Conservation (phyloP, 371 early-diverging fungal species). For the Mucor mucedo region DNA sequence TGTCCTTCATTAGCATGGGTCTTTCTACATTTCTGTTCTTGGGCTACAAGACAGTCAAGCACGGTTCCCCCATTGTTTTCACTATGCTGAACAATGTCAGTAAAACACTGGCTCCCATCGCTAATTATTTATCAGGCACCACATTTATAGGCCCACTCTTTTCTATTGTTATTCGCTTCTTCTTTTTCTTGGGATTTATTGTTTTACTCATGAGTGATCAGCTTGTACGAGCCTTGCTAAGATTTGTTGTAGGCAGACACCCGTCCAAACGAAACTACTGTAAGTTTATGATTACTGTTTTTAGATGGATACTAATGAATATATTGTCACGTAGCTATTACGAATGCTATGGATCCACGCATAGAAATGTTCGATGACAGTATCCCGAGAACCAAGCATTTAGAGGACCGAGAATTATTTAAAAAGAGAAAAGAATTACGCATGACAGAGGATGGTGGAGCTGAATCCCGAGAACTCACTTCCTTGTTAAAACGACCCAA, state of each 20-base stretch:
- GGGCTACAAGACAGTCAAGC: conserved; percentile 42
- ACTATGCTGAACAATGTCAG: conserved; percentile 29
- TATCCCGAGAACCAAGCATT: conserved; percentile 28
- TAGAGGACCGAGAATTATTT: conserved; percentile 32
- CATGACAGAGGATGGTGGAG: conserved; percentile 22
- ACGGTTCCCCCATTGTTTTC: conserved; percentile 38
- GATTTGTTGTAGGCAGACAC: conserved; percentile 35
- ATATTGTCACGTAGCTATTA: conserved; percentile 25
- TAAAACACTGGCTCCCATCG: conserved; percentile 28
- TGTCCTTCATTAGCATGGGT: conserved; percentile 32
- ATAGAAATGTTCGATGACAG: conserved; percentile 36
- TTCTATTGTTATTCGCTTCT: conserved; percentile 27
- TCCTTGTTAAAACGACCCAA: conserved; percentile 33
- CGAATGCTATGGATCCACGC: conserved; percentile 40
- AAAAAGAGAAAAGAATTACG: conserved; percentile 25
- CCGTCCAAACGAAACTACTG: conserved; percentile 32
- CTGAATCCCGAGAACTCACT: conserved; percentile 21
- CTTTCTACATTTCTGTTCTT: conserved; percentile 35
- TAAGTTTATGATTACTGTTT: conserved; percentile 13
- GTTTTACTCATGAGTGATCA: conserved; percentile 37
- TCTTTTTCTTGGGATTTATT: conserved; percentile 39
- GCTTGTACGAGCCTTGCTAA: conserved; percentile 27
- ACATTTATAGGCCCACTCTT: conserved; percentile 33
- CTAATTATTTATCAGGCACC: conserved; percentile 28
- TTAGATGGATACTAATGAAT: neutral